A percentile compares a stretch with the other conserved stretches of the same genome.
phyloP scores from a whole-genome alignment of 1,139 yeast species.

The Candida albicans region DNA sequence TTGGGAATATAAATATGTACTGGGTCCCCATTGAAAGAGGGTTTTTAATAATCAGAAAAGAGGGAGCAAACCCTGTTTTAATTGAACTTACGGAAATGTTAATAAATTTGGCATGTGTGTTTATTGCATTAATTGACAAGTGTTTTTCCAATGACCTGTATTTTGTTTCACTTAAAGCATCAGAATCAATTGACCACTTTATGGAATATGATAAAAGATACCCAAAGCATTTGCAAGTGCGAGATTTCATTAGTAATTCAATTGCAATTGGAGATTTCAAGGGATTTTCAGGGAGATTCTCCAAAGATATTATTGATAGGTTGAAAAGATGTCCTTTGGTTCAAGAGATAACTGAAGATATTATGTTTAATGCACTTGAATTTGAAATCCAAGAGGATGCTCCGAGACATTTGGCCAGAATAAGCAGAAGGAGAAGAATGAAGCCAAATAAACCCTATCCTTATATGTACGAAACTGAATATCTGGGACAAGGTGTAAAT shows the following conservation, averaged over 20 bases:
- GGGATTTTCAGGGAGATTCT: conserved; percentile 63
- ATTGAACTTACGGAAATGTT: conserved; percentile 1
- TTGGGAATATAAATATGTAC: too few relatives aligned
- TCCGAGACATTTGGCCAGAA: conserved; percentile 67
- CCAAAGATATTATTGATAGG: conserved; percentile 46
- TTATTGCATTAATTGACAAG: neutral
- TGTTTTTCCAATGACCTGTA: conserved; percentile 16
- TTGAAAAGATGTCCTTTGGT: conserved; percentile 51
- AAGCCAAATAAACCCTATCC: conserved; percentile 17
- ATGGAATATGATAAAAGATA: conserved; percentile 35
- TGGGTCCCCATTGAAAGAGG: neutral
- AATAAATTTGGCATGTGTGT: neutral
- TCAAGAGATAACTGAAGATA: conserved; percentile 61
- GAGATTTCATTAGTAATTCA: conserved; percentile 43
- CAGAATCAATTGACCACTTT: conserved; percentile 39
- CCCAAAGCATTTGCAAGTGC: conserved; percentile 36
- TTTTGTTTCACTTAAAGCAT: conserved; percentile 27
- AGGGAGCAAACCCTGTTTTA: neutral
- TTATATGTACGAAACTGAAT: conserved; percentile 28
- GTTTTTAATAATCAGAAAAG: neutral
- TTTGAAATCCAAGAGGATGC: conserved; percentile 42
- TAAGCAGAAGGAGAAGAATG: conserved; percentile 52
- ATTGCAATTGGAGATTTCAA: conserved; percentile 62
- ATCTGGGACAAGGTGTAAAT: conserved; percentile 46
- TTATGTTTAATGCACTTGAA: conserved; percentile 48